Conservation (phyloP, 805 yeast genomes). For the Lipomyces oligophaga region DNA sequence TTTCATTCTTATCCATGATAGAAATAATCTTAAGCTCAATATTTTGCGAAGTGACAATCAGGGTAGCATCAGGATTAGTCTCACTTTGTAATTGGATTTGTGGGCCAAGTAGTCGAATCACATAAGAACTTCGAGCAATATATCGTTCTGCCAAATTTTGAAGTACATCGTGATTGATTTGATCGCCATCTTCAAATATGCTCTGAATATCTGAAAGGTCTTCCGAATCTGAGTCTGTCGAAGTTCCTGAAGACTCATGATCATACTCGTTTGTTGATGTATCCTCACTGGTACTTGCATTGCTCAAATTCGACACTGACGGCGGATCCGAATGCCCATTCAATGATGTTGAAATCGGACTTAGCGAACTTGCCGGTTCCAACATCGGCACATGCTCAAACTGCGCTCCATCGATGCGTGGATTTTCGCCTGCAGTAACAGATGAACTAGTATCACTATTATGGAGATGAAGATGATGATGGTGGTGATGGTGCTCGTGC, state of each 20-base stretch:
- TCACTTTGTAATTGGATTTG: slow-evolving; percentile 69
- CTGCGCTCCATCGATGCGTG: too few relatives aligned
- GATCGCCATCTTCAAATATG: slow-evolving; percentile 30
- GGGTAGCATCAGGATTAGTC: slow-evolving; percentile 52
- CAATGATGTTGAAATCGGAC: background rate
- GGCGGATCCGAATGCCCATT: background rate
- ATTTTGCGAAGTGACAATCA: slow-evolving; percentile 68
- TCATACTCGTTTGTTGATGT: background rate
- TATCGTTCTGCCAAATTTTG: slow-evolving; percentile 34
- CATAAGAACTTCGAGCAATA: slow-evolving; percentile 47
- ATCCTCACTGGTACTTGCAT: background rate
- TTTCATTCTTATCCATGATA: slow-evolving; percentile 48
- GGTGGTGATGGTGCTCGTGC: background rate
- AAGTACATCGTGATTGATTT: slow-evolving; percentile 32
- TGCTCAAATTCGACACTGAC: background rate
- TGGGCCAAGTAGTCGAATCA: slow-evolving; percentile 69
- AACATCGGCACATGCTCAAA: background rate
- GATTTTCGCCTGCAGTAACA: too few relatives aligned
- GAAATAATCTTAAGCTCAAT: slow-evolving; percentile 68
- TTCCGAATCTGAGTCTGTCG: slow-evolving; percentile 1
- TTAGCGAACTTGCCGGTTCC: background rate
- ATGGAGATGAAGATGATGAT: slow-evolving; percentile 7
- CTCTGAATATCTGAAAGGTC: background rate
- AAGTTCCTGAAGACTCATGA: slow-evolving; percentile 1
- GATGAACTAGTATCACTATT: background rate